Percentiles rank a stretch among this genome's conserved stretches.
phyloP scores from a whole-genome alignment of 176 grass and related monocot genomes.

The Lolium perenne region DNA sequence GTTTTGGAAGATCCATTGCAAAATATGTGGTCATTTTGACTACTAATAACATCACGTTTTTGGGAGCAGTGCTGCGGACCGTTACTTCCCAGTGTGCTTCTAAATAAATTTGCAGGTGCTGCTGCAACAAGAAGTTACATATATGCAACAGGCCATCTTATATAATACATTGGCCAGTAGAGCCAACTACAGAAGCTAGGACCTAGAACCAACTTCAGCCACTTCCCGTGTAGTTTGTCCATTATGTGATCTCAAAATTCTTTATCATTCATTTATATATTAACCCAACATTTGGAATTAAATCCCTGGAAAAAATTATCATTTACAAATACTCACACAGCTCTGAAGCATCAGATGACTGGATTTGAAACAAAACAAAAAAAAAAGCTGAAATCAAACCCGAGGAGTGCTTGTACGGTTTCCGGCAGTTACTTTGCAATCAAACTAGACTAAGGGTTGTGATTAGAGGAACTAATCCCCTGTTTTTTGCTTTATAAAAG shows the following conservation, averaged over 20 bases:
- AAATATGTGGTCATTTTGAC: not conserved
- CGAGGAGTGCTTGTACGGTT: too few relatives aligned
- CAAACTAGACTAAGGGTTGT: not conserved
- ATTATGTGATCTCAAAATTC: too few relatives aligned
- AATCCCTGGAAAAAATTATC: not conserved
- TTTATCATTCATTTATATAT: not conserved
- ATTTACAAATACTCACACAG: not conserved
- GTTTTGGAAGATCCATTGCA: not conserved
- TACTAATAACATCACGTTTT: not conserved
- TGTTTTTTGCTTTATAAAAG: not conserved
- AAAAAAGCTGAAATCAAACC: not conserved
- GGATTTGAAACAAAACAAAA: not conserved
- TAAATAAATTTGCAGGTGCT: not conserved
- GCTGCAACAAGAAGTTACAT: not conserved
- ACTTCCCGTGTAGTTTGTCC: not conserved
- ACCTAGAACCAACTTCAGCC: not conserved
- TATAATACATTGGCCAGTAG: not conserved
- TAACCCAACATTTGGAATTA: not conserved
- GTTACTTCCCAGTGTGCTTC: not conserved
- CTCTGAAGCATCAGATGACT: not conserved
- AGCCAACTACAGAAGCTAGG: not conserved
- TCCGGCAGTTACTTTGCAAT: not conserved
- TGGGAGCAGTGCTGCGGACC: not conserved
- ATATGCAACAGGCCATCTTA: not conserved
- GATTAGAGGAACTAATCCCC: not conserved